Conservation (phyloP, 176 grass and related monocot species). For the Cenchrus fungigraminus region DNA sequence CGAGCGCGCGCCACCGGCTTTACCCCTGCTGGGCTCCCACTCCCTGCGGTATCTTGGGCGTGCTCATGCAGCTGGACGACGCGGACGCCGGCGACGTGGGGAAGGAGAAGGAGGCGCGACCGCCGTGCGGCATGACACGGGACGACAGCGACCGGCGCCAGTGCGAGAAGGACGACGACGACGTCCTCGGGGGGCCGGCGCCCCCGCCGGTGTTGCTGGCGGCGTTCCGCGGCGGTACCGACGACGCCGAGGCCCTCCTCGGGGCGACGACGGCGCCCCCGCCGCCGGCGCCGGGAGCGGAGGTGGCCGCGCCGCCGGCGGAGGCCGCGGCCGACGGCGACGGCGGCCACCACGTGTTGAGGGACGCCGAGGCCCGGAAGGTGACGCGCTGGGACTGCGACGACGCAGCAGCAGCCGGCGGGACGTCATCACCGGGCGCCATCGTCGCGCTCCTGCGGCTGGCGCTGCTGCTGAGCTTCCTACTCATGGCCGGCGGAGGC, state of each 20-base stretch:
- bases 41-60: constrained; percentile 47
- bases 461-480: constrained; percentile 9
- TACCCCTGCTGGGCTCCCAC: constrained; percentile 6
- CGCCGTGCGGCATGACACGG: constrained; percentile 49
- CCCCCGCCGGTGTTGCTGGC: background rate
- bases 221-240: background rate
- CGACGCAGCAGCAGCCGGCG: background rate
- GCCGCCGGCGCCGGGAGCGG: background rate
- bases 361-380: constrained; percentile 50
- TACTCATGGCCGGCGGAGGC: background rate
- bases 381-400: constrained; percentile 33
- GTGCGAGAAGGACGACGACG: constrained; percentile 50
- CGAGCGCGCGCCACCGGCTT: background rate
- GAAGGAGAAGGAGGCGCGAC: constrained; percentile 53
- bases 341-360: constrained; percentile 51
- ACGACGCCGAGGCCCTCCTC: constrained; percentile 10
- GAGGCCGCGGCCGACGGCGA: constrained; percentile 8
- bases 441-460: constrained; percentile 5
- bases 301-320: background rate
- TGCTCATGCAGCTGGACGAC: constrained; percentile 57
- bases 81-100: constrained; percentile 52
- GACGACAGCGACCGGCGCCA: constrained; percentile 48
- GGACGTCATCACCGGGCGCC: background rate
- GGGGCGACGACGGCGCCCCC: background rate
- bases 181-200: background rate